Conservation (phyloP, 176 grass and related monocot species). For the Guadua angustifolia region DNA sequence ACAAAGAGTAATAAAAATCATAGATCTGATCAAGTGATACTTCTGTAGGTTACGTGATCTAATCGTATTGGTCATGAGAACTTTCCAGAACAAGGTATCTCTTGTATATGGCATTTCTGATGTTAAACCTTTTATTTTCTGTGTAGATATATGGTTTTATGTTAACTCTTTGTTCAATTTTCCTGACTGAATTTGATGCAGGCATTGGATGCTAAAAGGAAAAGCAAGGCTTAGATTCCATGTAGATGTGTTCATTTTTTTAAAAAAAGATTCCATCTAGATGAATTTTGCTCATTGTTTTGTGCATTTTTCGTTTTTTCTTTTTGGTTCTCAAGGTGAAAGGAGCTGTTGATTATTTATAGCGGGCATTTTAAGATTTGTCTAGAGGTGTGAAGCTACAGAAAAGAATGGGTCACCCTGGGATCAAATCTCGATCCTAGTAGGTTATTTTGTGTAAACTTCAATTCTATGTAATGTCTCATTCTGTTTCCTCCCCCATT, state of each 20-base stretch:
- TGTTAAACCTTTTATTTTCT: not conserved
- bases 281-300: constrained; percentile 49
- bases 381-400: constrained; percentile 24
- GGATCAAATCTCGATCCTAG: constrained; percentile 16
- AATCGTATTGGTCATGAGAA: constrained; percentile 89
- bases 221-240: constrained; percentile 66
- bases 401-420: not conserved
- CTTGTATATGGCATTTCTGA: constrained; percentile 26
- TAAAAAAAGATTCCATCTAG: constrained; percentile 17
- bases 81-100: constrained; percentile 86
- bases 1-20: constrained; percentile 14
- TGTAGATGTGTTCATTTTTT: constrained; percentile 22
- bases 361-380: constrained; percentile 32
- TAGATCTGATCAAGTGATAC: constrained; percentile 30
- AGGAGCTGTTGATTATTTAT: constrained; percentile 30
- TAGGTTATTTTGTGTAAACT: constrained; percentile 6
- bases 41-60: constrained; percentile 76
- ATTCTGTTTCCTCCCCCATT: not conserved
- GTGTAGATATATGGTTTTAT: not conserved
- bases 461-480: not conserved
- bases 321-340: constrained; percentile 2
- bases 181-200: constrained; percentile 43
- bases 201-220: constrained; percentile 84
- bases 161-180: constrained; percentile 19
- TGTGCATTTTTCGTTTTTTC: constrained; percentile 43